Conservation (phyloP, 257 asterid species). For the Nemophila menziesii region DNA sequence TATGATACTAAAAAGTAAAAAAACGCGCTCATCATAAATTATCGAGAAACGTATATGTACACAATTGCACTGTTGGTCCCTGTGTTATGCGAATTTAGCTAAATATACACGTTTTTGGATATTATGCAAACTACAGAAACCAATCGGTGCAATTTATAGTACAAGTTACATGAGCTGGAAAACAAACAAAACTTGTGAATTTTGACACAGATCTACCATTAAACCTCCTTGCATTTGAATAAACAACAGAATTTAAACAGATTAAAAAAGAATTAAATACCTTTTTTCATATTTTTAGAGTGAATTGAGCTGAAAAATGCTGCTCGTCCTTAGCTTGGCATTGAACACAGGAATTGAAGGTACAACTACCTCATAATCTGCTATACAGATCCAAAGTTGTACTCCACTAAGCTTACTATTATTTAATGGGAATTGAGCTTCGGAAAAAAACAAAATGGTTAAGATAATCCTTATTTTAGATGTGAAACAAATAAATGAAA, state of each 20-base stretch:
- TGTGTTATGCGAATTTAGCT: no score
- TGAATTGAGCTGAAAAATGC: background rate
- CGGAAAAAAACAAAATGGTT: background rate
- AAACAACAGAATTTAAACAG: background rate
- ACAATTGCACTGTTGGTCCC: background rate
- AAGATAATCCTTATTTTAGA: background rate
- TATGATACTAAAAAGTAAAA: background rate
- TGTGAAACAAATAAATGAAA: background rate
- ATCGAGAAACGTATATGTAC: background rate
- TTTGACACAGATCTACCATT: background rate
- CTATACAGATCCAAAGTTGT: background rate
- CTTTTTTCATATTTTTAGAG: background rate
- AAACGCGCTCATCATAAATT: background rate
- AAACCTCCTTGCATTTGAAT: background rate
- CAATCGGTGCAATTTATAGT: no score
- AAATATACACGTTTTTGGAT: background rate
- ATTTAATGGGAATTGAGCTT: background rate
- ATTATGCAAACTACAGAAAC: no score
- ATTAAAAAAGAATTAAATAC: background rate
- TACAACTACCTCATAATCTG: background rate
- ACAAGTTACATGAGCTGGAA: no score
- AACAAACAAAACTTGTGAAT: background rate
- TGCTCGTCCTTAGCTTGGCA: background rate
- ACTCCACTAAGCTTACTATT: background rate
- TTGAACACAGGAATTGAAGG: background rate